Percentiles rank a stretch among this genome's conserved stretches.
These are phyloP conservation scores for Vinca minor DNA, from an alignment of 257 asterid genomes.

Conservation along the genomic window DNA sequence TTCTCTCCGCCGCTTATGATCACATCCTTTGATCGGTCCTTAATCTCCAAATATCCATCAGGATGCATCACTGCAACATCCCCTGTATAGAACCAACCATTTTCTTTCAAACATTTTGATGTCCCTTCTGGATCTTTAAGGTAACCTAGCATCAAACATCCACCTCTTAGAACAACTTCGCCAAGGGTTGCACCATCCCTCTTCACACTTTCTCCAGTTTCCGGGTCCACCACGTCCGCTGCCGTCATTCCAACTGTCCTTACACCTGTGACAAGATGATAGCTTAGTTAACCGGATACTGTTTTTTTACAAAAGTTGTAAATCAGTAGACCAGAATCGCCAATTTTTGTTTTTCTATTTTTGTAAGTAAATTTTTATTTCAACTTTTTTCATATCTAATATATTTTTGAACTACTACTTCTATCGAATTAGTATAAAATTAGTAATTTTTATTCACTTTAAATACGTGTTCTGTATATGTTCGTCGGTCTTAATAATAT, in stretches of 20 bases:
- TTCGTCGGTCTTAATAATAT: too few relatives aligned
- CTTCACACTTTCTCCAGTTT: conserved; percentile 10
- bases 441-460: too few relatives aligned
- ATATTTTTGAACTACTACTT: too few relatives aligned
- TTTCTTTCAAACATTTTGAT: conserved; percentile 15
- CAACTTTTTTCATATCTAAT: too few relatives aligned
- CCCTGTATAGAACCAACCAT: conserved; percentile 25
- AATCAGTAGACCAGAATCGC: too few relatives aligned
- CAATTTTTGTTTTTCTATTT: too few relatives aligned
- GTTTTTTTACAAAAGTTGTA: too few relatives aligned
- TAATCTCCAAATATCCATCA: conserved; percentile 26
- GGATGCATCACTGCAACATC: conserved; percentile 29
- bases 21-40: conserved; percentile 25
- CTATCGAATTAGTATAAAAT: too few relatives aligned
- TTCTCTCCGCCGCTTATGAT: conserved; percentile 29
- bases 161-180: conserved; percentile 22
- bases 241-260: neutral
- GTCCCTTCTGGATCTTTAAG: conserved; percentile 26
- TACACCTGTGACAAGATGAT: too few relatives aligned
- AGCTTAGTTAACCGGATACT: too few relatives aligned
- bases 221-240: conserved; percentile 16
- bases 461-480: too few relatives aligned
- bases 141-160: conserved; percentile 21
- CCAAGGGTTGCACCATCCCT: conserved; percentile 13
- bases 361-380: too few relatives aligned